Conservation (phyloP, 352 stramenopile genomes). For the Pythium phragmitis region DNA sequence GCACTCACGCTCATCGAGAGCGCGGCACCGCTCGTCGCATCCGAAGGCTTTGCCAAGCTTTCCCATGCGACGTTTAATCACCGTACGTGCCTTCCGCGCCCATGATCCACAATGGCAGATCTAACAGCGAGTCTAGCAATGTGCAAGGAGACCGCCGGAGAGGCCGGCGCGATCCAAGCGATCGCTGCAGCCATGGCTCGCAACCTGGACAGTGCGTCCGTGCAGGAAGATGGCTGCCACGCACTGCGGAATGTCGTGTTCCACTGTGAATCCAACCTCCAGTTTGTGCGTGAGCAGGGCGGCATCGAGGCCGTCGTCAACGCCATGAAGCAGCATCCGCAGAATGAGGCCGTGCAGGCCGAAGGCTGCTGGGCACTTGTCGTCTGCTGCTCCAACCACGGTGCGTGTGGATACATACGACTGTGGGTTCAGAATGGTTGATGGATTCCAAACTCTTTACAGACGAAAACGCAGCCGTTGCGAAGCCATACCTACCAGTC, state of each 20-base stretch:
- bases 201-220: conserved; percentile 56
- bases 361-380: conserved; percentile 76
- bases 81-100: conserved; percentile 29
- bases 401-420: conserved; percentile 23
- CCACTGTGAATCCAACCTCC: conserved; percentile 65
- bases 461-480: conserved; percentile 61
- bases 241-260: conserved; percentile 76
- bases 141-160: conserved; percentile 63
- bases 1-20: conserved; percentile 57
- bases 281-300: conserved; percentile 56
- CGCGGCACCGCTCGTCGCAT: conserved; percentile 47
- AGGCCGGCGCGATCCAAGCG: conserved; percentile 48
- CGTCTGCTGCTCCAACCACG: conserved; percentile 81
- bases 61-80: conserved; percentile 80
- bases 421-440: not conserved
- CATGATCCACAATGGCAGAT: not conserved
- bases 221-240: conserved; percentile 74
- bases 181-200: conserved; percentile 69
- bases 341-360: conserved; percentile 66
- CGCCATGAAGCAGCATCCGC: conserved; percentile 59
- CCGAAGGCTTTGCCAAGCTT: conserved; percentile 71
- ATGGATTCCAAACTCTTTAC: not conserved
- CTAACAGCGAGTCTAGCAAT: conserved; percentile 35
- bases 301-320: conserved; percentile 60
- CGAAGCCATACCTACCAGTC: conserved; percentile 43